These are phyloP conservation scores for Berkeleyomyces rouxiae DNA, from an alignment of 2,329 filamentous ascomycete genomes.

Conservation along the genomic window DNA sequence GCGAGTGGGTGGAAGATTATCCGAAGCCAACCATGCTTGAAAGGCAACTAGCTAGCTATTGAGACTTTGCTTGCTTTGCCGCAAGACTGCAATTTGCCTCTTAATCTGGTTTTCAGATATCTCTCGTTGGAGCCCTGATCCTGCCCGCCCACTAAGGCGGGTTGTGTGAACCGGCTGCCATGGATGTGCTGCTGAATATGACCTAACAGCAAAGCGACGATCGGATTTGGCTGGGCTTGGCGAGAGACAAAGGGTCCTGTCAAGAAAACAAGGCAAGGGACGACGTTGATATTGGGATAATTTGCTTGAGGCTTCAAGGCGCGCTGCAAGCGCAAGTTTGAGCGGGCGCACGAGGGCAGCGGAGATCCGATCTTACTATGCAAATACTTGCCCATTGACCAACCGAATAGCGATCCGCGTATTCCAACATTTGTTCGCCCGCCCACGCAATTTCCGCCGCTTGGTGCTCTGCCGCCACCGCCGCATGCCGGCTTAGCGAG, in stretches of 20 bases:
- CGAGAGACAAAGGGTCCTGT: conserved; percentile 1
- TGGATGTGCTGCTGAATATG: neutral
- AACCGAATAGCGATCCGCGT: neutral
- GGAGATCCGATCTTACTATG: no score
- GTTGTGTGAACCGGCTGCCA: neutral
- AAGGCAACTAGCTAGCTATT: no score
- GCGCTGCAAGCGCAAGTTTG: neutral
- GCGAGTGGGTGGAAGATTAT: neutral
- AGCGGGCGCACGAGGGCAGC: no score
- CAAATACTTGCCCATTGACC: neutral
- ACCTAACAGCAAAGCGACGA: neutral
- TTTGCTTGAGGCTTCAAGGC: neutral
- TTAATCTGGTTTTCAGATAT: neutral
- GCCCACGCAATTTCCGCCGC: neutral
- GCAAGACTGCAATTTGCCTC: neutral
- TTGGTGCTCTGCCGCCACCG: neutral
- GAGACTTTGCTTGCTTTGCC: neutral
- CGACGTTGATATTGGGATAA: no score
- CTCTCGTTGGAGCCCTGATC: neutral
- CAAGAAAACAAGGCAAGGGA: neutral
- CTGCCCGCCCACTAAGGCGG: neutral
- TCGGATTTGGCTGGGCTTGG: neutral
- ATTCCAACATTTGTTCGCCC: neutral
- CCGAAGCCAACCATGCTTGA: neutral
- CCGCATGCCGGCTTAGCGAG: neutral